Evolutionary conservation across 768 basidiomycete genomes (phyloP), one percentile per base, ranked within the genome.

Genomic region (Lactarius tabidus): DNA sequence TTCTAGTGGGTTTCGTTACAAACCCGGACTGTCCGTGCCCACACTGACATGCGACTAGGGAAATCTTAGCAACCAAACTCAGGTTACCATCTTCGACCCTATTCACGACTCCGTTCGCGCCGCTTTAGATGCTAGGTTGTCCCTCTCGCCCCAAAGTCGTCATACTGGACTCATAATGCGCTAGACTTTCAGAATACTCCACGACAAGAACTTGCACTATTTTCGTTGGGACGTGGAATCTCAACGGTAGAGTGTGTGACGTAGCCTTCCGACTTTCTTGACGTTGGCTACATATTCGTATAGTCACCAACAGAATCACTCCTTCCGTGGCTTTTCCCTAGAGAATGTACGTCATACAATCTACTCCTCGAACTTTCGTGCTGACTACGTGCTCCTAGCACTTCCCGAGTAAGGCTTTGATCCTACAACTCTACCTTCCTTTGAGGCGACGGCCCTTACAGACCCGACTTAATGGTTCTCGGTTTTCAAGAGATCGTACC

Each of bases 401-500:
- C 69, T 78, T 12, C 77, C 77, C 23, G 85, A 89, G 87, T 88
- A 70, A 52, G 82, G 31, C 31, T 26, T 53, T 33, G 17, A 2
- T 20, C 35, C 10, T 43, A 36, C 48, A 12, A 43, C 18, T 4
- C 18, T 12, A 26, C 15, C 26, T 6, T 18, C 33, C 28, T 35
- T 43, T 26, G 3, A 36, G 38, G 6, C 65, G 18, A 65, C 29
- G 31, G 7, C 35, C 14, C 2, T 23, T 15, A 43, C 2, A 91
- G 91, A 52, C 94, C 95, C 7, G 95, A 98, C 72, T 86, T 98
- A 67, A 88, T 96, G 73, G 88, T 88, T 26, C 79, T 98, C 33
- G 93, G 91, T 2, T 97, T 98, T 74, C 95, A 99, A 75, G 97
- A 99, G 76, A 95, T 99, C 60, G 97, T 99, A 0, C 94, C 95